Conservation (phyloP, 2,329 filamentous ascomycete genomes). For the Paecilomyces niveus region DNA sequence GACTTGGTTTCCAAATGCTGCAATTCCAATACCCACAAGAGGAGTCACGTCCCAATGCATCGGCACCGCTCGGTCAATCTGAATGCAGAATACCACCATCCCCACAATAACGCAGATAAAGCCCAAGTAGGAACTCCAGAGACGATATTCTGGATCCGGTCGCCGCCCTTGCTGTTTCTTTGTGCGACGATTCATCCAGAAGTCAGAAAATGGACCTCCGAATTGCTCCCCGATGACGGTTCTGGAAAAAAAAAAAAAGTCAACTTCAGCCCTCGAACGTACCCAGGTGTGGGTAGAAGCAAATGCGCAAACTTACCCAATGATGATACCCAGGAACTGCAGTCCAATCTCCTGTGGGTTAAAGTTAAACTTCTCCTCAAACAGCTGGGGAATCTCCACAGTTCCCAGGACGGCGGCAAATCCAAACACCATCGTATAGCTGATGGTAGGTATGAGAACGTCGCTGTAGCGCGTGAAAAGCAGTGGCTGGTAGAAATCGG, state of each 20-base stretch:
- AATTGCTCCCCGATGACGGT: not conserved
- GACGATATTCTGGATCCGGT: constrained; percentile 4
- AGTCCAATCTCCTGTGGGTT: constrained; percentile 49
- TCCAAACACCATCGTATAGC: constrained; percentile 48
- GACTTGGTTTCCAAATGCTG: constrained; percentile 53
- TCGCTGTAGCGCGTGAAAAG: constrained; percentile 33
- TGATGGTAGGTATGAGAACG: constrained; percentile 41
- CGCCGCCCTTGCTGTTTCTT: not conserved
- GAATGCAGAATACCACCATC: constrained; percentile 50
- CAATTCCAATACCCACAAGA: constrained; percentile 47
- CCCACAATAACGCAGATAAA: constrained; percentile 38
- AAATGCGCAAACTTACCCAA: constrained; percentile 36
- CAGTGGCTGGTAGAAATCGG: constrained; percentile 43
- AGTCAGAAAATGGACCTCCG: not conserved
- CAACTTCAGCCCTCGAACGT: not conserved
- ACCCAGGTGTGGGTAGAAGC: not conserved
- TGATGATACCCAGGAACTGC: constrained; percentile 47
- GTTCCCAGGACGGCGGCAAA: constrained; percentile 44
- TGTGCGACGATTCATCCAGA: not conserved
- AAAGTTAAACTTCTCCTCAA: constrained; percentile 45
- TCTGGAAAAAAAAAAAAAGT: not conserved
- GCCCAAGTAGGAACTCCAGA: constrained; percentile 8
- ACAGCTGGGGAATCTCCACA: constrained; percentile 51
- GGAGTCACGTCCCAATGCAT: constrained; percentile 50
- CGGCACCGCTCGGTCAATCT: constrained; percentile 37